Evolutionary conservation across 2,329 filamentous ascomycete species (phyloP).

Genomic region (Diaporthe vexans): DNA sequence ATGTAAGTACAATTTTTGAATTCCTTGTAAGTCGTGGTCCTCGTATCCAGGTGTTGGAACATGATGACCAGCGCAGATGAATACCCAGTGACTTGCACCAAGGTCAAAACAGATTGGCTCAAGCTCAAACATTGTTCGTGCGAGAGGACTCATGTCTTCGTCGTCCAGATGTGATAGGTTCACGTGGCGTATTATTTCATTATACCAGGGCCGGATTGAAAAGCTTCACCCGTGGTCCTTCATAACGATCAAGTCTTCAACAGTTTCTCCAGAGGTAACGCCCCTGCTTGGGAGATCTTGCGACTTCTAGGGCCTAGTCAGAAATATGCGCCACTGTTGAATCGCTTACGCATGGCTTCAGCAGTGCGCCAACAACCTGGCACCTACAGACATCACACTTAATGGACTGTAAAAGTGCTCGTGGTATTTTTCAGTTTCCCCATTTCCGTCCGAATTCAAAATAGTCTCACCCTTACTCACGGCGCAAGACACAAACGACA

Average conservation of each 20-base stretch:
- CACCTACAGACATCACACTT: too few species aligned
- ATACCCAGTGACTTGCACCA: not conserved
- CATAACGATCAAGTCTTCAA: too few species aligned
- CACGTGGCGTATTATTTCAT: too few species aligned
- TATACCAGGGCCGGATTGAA: too few species aligned
- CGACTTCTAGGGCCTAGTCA: too few species aligned
- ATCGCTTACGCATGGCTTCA: not conserved
- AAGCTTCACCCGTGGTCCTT: too few species aligned
- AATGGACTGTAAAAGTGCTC: too few species aligned
- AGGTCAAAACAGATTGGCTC: too few species aligned
- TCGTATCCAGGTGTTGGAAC: not conserved
- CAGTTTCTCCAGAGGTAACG: not conserved
- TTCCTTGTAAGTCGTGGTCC: not conserved
- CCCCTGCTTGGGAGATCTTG: not conserved
- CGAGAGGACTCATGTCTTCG: rapidly evolving
- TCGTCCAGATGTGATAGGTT: not conserved
- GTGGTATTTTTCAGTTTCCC: too few species aligned
- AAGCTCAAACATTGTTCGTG: not conserved
- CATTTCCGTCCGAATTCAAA: too few species aligned
- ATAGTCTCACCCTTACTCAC: too few species aligned
- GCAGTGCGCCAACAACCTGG: not conserved
- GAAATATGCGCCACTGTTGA: not conserved
- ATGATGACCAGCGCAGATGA: not conserved
- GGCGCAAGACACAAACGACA: too few species aligned
- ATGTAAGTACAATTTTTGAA: not conserved